Evolutionary conservation across 2,329 filamentous ascomycete species (phyloP).

Genomic region (Stachybotrys chartarum): DNA sequence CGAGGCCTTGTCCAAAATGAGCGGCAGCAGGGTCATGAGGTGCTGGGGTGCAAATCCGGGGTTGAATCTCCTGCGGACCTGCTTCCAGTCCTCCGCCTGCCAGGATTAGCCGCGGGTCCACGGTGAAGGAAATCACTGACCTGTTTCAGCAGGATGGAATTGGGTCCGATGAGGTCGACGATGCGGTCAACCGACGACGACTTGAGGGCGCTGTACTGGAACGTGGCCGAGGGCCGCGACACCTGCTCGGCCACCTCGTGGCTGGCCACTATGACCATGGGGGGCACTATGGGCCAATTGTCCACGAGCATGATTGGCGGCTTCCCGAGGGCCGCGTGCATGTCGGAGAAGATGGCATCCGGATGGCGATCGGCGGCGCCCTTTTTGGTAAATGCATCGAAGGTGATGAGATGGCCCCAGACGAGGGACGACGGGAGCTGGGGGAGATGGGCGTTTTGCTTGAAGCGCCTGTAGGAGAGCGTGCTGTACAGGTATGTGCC

Average conservation of each 20-base stretch:
- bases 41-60: conserved; percentile 30
- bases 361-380: conserved; percentile 12
- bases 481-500: neutral
- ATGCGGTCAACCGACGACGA: conserved; percentile 18
- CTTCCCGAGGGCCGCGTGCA: conserved; percentile 19
- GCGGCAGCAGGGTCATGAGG: conserved; percentile 26
- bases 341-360: conserved; percentile 7
- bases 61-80: conserved; percentile 25
- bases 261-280: conserved; percentile 22
- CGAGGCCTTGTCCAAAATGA: conserved; percentile 23
- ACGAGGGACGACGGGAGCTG: neutral
- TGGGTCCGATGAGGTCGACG: conserved; percentile 11
- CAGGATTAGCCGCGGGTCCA: neutral
- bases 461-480: conserved; percentile 1
- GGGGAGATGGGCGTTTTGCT: neutral
- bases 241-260: conserved; percentile 30
- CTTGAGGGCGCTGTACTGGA: conserved; percentile 24
- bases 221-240: conserved; percentile 19
- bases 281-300: conserved; percentile 22
- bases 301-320: conserved; percentile 27
- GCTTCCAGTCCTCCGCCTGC: conserved; percentile 11
- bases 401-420: neutral
- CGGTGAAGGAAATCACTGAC: neutral
- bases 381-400: neutral
- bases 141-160: conserved; percentile 9